Percentiles rank a stretch among this genome's conserved stretches.
Conservation (phyloP, 1,139 yeast species). For the Diutina neorugosa region DNA sequence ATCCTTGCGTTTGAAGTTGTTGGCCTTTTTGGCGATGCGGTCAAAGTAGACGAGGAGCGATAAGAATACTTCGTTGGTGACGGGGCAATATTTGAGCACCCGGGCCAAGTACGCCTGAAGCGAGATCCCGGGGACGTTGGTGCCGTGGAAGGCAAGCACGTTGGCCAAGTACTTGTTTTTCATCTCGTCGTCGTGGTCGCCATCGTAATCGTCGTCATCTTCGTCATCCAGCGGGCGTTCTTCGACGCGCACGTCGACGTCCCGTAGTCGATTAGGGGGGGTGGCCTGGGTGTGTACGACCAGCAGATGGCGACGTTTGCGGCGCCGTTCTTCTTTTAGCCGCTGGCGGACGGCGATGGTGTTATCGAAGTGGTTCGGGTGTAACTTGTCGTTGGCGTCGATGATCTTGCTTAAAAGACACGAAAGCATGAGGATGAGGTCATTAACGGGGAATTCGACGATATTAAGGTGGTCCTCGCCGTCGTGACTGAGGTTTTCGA, state of each 20-base stretch:
- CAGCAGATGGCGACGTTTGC: constrained; percentile 2
- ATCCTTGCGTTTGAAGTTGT: constrained; percentile 28
- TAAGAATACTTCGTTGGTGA: constrained; percentile 89
- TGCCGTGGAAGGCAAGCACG: constrained; percentile 87
- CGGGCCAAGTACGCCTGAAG: constrained; percentile 82
- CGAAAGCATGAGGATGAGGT: constrained; percentile 72
- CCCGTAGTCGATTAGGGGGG: not conserved
- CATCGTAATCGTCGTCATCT: constrained; percentile 17
- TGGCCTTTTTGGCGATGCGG: constrained; percentile 83
- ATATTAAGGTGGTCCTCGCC: constrained; percentile 56
- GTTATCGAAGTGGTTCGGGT: constrained; percentile 56
- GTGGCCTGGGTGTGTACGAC: not conserved
- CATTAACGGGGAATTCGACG: constrained; percentile 74
- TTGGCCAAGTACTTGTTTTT: constrained; percentile 52
- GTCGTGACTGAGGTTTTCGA: constrained; percentile 10
- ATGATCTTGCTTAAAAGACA: constrained; percentile 76
- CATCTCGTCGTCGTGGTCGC: constrained; percentile 31
- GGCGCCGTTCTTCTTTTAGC: constrained; percentile 21
- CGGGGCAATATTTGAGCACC: constrained; percentile 92
- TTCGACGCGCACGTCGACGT: not conserved
- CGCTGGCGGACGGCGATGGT: constrained; percentile 36
- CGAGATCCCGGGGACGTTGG: constrained; percentile 89
- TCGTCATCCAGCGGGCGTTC: constrained; percentile 6
- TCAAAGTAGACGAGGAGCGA: constrained; percentile 88
- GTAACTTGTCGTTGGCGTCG: constrained; percentile 81